phyloP scores from a whole-genome alignment of 495 filamentous ascomycete species.

The Aspergillus baeticus region DNA sequence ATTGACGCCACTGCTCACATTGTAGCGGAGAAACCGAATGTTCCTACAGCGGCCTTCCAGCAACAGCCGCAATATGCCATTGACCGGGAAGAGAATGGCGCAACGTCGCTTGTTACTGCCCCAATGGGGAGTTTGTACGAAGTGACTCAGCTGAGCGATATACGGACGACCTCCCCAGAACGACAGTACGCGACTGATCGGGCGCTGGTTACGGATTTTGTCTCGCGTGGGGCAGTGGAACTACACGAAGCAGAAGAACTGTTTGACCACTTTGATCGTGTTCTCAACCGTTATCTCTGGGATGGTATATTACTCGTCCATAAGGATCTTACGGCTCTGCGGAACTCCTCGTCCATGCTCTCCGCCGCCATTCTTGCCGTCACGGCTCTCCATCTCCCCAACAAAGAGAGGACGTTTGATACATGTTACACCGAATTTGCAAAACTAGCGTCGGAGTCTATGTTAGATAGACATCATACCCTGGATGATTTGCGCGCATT shows the following conservation, averaged over 20 bases:
- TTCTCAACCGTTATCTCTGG: conserved; percentile 55
- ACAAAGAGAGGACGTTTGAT: conserved; percentile 47
- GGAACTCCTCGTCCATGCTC: conserved; percentile 49
- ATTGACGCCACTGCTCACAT: conserved; percentile 12
- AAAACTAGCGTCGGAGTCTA: conserved; percentile 49
- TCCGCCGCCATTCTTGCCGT: conserved; percentile 51
- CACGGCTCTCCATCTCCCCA: conserved; percentile 50
- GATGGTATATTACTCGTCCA: conserved; percentile 48
- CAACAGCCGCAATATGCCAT: conserved; percentile 40
- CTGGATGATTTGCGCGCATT: conserved; percentile 53
- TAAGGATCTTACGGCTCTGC: conserved; percentile 41
- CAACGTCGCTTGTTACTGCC: conserved; percentile 48
- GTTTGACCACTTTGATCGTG: conserved; percentile 49
- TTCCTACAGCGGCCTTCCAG: conserved; percentile 21
- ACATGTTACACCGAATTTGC: conserved; percentile 53
- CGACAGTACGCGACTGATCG: conserved; percentile 36
- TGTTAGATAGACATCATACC: conserved; percentile 50
- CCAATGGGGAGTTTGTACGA: conserved; percentile 62
- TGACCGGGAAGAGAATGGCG: conserved; percentile 42
- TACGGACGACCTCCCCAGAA: conserved; percentile 37
- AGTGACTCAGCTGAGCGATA: conserved; percentile 55
- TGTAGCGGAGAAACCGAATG: conserved; percentile 16
- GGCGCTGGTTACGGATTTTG: conserved; percentile 50
- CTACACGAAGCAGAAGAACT: conserved; percentile 50
- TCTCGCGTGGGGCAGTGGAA: conserved; percentile 47